Conservation (phyloP, 345 rosid species). For the Moricandia moricandioides region DNA sequence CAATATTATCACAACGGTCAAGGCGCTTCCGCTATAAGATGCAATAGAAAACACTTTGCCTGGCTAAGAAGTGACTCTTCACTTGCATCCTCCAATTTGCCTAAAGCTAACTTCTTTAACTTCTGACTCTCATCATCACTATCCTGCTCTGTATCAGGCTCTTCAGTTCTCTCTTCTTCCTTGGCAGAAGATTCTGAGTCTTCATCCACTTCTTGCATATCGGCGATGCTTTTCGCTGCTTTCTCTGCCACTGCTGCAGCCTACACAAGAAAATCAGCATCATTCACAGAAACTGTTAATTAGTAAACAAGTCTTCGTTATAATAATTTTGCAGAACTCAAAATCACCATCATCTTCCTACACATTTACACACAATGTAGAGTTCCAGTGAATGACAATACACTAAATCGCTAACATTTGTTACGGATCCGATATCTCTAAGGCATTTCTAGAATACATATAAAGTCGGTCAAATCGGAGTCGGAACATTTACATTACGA, state of each 20-base stretch:
- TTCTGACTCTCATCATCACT: conserved; percentile 59
- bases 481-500: conserved; percentile 60
- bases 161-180: conserved; percentile 52
- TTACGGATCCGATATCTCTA: conserved; percentile 13
- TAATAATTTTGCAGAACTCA: too few species aligned
- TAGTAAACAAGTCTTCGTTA: background rate
- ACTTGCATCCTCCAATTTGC: conserved; percentile 79
- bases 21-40: background rate
- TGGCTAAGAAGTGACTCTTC: conserved; percentile 82
- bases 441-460: background rate
- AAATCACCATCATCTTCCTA: background rate
- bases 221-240: conserved; percentile 80
- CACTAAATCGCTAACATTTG: background rate
- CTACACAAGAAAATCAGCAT: conserved; percentile 44
- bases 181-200: conserved; percentile 54
- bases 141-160: conserved; percentile 49
- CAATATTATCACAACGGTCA: background rate
- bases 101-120: conserved; percentile 66
- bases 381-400: background rate
- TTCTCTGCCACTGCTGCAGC: conserved; percentile 81
- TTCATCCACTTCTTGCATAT: conserved; percentile 49
- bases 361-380: conserved; percentile 2
- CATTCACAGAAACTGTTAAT: background rate
- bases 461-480: background rate
- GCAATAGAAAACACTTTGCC: conserved; percentile 47